Base-by-base conservation (phyloP, 148 eudicot species). In the Talinum fruticosum region DNA sequence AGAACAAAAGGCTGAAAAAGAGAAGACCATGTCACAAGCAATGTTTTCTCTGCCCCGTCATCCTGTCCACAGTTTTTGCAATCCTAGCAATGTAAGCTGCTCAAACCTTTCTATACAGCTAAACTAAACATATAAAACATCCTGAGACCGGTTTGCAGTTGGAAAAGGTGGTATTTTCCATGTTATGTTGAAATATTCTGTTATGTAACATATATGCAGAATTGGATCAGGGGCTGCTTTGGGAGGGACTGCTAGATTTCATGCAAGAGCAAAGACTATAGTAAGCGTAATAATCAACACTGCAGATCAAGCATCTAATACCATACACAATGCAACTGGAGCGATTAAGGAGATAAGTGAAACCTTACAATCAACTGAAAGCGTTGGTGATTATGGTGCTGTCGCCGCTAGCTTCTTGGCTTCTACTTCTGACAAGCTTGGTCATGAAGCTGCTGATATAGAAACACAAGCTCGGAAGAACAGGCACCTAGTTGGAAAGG, bases 261-360 rank as follows among this genome's bases (percentile, higher is more conserved):
- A 88, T 83, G 84, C 91, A 21, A 85, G 92, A 79, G 89, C 94
- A 75, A 85, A 89, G 71, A 87, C 84, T 21, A 80, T 92, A 37
- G 79, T 90, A 51, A 83, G 81, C 44, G 83, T 85, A 4, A 75
- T 92, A 62, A 85, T 89, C 29, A 78, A 85, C 69, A 84, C 97
- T 15, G 92, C 94, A 23, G 85, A 90, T 82, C 82, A 81, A 2
- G 94, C 97, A 75, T 76, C 97, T 2, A 69, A 82, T 47, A 86
- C 92, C 19, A 87, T 92, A 81, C 82, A 84, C 74, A 81, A 83
- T 75, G 87, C 88, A 37, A 90, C 97, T 2, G 85, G 81, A 71
- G 88, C 92, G 35, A 85, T 92, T 91, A 87, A 73, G 77, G 36
- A 73, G 65, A 89, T 90, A 64, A 81, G 87, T 69, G 61, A 78